phyloP scores from a whole-genome alignment of 306 rosid species.

The Pterocarpus macrocarpus region DNA sequence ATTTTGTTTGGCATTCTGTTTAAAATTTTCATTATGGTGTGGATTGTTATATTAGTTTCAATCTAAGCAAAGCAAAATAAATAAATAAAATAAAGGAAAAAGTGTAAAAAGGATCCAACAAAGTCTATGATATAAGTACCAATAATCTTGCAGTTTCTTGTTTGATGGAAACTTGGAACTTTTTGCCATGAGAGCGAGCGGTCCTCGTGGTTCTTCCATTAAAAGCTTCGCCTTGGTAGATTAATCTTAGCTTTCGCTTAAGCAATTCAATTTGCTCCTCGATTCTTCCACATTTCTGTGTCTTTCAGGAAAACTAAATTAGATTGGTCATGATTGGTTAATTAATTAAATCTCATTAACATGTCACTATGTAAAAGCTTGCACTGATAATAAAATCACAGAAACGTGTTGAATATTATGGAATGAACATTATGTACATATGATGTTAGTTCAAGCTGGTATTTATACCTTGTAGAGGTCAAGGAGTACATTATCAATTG shows the following conservation, averaged over 20 bases:
- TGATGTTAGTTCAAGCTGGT: background rate
- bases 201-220: conserved; percentile 88
- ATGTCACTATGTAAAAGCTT: background rate
- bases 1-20: background rate
- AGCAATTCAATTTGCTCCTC: conserved; percentile 89
- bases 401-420: background rate
- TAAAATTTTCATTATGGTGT: background rate
- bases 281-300: conserved; percentile 79
- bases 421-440: background rate
- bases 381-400: background rate
- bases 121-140: conserved; percentile 57
- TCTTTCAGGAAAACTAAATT: conserved; percentile 13
- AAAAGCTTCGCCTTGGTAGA: conserved; percentile 84
- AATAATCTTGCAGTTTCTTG: conserved; percentile 89
- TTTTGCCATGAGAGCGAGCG: conserved; percentile 92
- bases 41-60: background rate
- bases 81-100: background rate
- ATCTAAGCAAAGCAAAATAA: background rate
- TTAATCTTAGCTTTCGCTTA: conserved; percentile 76
- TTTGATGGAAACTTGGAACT: conserved; percentile 89
- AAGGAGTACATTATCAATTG: conserved; percentile 86
- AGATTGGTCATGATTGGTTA: background rate
- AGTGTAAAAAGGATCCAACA: background rate
- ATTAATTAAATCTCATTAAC: conserved; percentile 16
- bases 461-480: conserved; percentile 86